phyloP scores from a whole-genome alignment of 352 stramenopile species.

The Globisporangium takayamanum region DNA sequence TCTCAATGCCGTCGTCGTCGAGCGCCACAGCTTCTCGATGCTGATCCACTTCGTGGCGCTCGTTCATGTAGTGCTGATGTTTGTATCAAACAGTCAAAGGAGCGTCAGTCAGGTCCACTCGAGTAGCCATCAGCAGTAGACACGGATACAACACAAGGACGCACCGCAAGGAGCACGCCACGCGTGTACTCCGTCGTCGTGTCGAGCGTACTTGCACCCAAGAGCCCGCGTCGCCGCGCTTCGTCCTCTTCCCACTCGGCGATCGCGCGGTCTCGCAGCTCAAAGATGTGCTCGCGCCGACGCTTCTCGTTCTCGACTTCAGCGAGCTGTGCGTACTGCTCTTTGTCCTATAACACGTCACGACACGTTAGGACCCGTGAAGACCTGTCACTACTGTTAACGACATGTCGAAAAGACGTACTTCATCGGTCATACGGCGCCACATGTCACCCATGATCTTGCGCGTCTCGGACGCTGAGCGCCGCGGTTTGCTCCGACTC shows the following conservation, averaged over 20 bases:
- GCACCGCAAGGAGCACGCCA: slow-evolving; percentile 60
- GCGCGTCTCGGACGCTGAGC: slow-evolving; percentile 59
- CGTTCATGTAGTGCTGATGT: slow-evolving; percentile 62
- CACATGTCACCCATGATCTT: slow-evolving; percentile 84
- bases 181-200: slow-evolving; percentile 52
- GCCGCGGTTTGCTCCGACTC: slow-evolving; percentile 36
- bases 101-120: neutral
- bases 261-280: slow-evolving; percentile 63
- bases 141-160: slow-evolving; percentile 7
- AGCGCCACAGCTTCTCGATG: slow-evolving; percentile 27
- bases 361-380: neutral
- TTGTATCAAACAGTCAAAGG: neutral
- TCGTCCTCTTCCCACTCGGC: slow-evolving; percentile 77
- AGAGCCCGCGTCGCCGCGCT: slow-evolving; percentile 47
- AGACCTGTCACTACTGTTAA: neutral
- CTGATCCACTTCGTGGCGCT: slow-evolving; percentile 63
- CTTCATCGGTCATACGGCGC: slow-evolving; percentile 73
- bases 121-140: too few species aligned
- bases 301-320: slow-evolving; percentile 80
- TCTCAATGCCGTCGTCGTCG: slow-evolving; percentile 35
- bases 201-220: slow-evolving; percentile 52
- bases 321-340: slow-evolving; percentile 65
- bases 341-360: slow-evolving; percentile 43
- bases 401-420: slow-evolving; percentile 4
- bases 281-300: slow-evolving; percentile 59